Conservation (phyloP, 805 yeast species). For the Saturnispora sekii region DNA sequence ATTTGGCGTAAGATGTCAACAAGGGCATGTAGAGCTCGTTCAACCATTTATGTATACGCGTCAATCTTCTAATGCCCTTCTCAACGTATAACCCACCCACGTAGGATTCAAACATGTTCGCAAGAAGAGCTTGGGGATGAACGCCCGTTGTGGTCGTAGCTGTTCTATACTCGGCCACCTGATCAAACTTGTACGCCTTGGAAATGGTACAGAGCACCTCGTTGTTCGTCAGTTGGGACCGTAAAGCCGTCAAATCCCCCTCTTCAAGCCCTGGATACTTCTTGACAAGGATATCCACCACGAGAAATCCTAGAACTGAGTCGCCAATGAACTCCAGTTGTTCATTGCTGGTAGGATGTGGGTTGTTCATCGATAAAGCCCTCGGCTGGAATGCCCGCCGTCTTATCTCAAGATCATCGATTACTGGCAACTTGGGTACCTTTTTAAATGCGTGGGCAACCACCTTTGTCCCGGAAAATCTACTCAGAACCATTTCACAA, state of each 20-base stretch:
- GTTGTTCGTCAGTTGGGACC: constrained; percentile 2
- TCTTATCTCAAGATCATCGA: neutral
- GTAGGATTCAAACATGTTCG: constrained; percentile 6
- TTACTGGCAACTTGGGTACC: constrained; percentile 1
- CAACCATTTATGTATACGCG: neutral
- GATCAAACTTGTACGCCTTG: constrained; percentile 2
- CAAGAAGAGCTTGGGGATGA: neutral
- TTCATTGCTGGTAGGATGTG: neutral
- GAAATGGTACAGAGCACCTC: constrained; percentile 1
- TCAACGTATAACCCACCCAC: constrained; percentile 5
- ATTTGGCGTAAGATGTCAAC: neutral
- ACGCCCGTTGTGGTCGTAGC: neutral
- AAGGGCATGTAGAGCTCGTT: neutral
- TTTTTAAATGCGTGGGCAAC: neutral
- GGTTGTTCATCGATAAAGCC: neutral
- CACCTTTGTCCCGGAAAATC: neutral
- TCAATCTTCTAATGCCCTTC: neutral
- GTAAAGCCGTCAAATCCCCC: constrained; percentile 3
- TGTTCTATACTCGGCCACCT: neutral
- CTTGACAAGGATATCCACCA: neutral
- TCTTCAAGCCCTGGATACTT: neutral
- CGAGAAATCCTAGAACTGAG: neutral
- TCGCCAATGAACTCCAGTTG: constrained; percentile 4
- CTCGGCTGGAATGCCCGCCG: neutral
- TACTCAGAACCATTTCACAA: neutral